These are phyloP conservation scores for Mucor velutinosus DNA, from an alignment of 371 early-diverging fungal genomes.

Conservation along the genomic window DNA sequence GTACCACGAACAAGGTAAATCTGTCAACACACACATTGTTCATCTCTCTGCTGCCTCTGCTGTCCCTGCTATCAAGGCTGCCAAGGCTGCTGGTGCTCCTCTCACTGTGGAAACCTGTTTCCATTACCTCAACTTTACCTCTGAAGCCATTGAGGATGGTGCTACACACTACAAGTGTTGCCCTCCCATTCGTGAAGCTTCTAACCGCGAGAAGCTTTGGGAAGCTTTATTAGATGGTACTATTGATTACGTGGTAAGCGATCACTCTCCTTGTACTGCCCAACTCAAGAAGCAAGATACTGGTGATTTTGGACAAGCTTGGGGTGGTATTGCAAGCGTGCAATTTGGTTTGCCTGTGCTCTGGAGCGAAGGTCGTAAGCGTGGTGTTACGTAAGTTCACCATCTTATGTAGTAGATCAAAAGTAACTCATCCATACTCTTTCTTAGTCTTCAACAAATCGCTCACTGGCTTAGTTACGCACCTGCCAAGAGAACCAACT, in stretches of 20 bases:
- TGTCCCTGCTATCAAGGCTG: constrained; percentile 71
- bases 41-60: constrained; percentile 80
- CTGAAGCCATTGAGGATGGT: constrained; percentile 73
- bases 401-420: too few species aligned
- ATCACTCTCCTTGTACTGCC: constrained; percentile 84
- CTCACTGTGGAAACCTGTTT: constrained; percentile 85
- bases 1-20: constrained; percentile 52
- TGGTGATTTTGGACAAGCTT: constrained; percentile 79
- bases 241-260: constrained; percentile 83
- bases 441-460: constrained; percentile 58
- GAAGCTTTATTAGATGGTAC: constrained; percentile 76
- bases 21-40: constrained; percentile 79
- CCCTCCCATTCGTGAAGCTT: constrained; percentile 79
- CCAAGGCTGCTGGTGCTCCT: constrained; percentile 70
- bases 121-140: constrained; percentile 73
- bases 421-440: neutral
- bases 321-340: constrained; percentile 87
- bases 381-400: constrained; percentile 66
- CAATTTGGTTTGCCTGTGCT: constrained; percentile 80
- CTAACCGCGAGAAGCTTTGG: constrained; percentile 76
- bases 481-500: constrained; percentile 66
- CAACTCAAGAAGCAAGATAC: constrained; percentile 69
- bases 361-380: constrained; percentile 78
- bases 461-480: constrained; percentile 67
- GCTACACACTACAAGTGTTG: constrained; percentile 87